A percentile compares a stretch with the other conserved stretches of the same genome.
phyloP scores from a whole-genome alignment of 1,139 yeast species.

The Sugiyamaella grinbergsii region DNA sequence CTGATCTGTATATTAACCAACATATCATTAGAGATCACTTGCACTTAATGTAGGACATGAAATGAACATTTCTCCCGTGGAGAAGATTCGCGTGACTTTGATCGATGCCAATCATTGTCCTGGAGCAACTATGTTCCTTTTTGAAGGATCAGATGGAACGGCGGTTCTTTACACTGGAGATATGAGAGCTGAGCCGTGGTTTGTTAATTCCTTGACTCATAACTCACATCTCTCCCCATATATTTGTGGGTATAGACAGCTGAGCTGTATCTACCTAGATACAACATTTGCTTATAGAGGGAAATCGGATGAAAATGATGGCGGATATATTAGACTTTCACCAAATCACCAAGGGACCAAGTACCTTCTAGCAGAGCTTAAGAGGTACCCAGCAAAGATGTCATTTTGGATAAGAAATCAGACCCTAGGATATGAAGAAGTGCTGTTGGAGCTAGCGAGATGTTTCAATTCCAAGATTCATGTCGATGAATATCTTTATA shows the following conservation, averaged over 20 bases:
- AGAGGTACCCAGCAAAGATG: constrained; percentile 51
- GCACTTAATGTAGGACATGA: constrained; percentile 39
- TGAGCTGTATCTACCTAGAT: constrained; percentile 58
- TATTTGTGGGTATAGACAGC: constrained; percentile 41
- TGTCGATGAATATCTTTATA: constrained; percentile 39
- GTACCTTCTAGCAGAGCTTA: constrained; percentile 43
- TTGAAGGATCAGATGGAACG: constrained; percentile 43
- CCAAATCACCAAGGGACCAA: constrained; percentile 50
- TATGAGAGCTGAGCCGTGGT: constrained; percentile 59
- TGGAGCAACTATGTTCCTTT: constrained; percentile 59
- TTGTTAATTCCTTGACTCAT: constrained; percentile 47
- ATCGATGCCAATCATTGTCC: constrained; percentile 60
- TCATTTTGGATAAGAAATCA: constrained; percentile 49
- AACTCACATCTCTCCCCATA: constrained; percentile 52
- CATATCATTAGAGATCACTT: constrained; percentile 32
- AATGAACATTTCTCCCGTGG: constrained; percentile 28
- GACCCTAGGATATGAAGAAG: constrained; percentile 59
- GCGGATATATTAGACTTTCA: constrained; percentile 46
- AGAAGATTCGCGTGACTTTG: constrained; percentile 38
- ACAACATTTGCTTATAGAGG: constrained; percentile 57
- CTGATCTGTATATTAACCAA: constrained; percentile 26
- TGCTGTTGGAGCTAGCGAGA: constrained; percentile 49
- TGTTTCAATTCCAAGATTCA: constrained; percentile 44
- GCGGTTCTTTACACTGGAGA: constrained; percentile 61
- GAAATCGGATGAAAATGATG: neutral